Evolutionary conservation across 1,284 basidiomycete genomes (phyloP).

Genomic region (Ustilago curta): DNA sequence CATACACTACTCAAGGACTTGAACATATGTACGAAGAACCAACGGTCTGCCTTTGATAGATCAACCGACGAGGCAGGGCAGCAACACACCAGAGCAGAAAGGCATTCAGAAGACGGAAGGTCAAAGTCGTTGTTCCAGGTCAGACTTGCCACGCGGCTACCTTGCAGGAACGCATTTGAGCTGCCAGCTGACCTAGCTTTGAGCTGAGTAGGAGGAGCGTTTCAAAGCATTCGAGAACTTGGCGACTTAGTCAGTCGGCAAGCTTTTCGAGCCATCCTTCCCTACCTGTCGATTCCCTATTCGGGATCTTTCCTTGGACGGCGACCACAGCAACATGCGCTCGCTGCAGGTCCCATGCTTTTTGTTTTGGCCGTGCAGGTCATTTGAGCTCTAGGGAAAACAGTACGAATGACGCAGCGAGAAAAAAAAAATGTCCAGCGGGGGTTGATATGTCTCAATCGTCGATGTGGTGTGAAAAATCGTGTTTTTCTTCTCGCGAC

Average conservation of each 20-base stretch:
- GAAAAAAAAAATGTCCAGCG: not conserved
- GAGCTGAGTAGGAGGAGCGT: not conserved
- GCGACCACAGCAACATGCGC: not conserved
- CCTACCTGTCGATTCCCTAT: not conserved
- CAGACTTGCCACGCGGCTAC: not conserved
- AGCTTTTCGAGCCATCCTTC: not conserved
- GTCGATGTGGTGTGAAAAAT: not conserved
- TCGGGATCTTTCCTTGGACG: not conserved
- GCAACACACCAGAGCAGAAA: not conserved
- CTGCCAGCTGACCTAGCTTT: no score
- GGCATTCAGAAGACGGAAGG: not conserved
- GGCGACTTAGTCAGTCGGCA: not conserved
- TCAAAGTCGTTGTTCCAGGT: not conserved
- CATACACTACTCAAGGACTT: constrained; percentile 6
- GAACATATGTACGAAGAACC: not conserved
- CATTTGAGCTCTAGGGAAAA: not conserved
- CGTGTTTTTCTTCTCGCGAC: constrained; percentile 11
- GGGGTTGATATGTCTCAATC: constrained; percentile 29
- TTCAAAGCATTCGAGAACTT: not conserved
- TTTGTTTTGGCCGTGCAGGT: not conserved
- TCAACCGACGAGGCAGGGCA: not conserved
- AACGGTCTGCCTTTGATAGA: no score
- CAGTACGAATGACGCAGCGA: not conserved
- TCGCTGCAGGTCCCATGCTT: not conserved
- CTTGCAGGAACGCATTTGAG: not conserved